Evolutionary conservation across 2,329 filamentous ascomycete species (phyloP).

Genomic region (Alternaria sp.): DNA sequence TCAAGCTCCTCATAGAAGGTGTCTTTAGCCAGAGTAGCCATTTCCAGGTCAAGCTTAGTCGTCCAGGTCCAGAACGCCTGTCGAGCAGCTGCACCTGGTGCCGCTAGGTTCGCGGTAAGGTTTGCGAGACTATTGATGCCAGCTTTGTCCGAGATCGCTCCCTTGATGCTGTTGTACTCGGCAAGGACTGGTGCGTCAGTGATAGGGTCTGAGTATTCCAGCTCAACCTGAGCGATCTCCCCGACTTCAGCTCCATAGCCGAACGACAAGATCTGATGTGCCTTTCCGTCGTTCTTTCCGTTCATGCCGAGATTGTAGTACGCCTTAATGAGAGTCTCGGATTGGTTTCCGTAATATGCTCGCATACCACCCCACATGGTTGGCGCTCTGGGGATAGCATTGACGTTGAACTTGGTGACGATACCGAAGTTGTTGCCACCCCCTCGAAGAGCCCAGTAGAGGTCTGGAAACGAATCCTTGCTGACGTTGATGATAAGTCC

Average conservation of each 20-base stretch:
- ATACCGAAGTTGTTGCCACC: slow-evolving; percentile 47
- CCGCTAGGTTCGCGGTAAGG: slow-evolving; percentile 11
- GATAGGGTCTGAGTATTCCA: slow-evolving; percentile 35
- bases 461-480: slow-evolving; percentile 43
- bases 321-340: slow-evolving; percentile 28
- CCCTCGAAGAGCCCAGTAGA: slow-evolving; percentile 49
- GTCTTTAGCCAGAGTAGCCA: slow-evolving; percentile 26
- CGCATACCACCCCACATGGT: slow-evolving; percentile 39
- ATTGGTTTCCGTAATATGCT: slow-evolving; percentile 10
- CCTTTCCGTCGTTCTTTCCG: slow-evolving; percentile 27
- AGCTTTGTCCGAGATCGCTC: slow-evolving; percentile 21
- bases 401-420: slow-evolving; percentile 37
- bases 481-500: slow-evolving; percentile 25
- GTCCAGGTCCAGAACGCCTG: slow-evolving; percentile 39
- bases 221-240: slow-evolving; percentile 13
- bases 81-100: slow-evolving; percentile 3
- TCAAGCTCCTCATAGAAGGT: slow-evolving; percentile 32
- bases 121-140: slow-evolving; percentile 26
- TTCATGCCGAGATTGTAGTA: slow-evolving; percentile 36
- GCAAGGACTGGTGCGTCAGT: slow-evolving; percentile 31
- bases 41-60: slow-evolving; percentile 30
- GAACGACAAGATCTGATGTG: slow-evolving; percentile 38
- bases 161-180: slow-evolving; percentile 33
- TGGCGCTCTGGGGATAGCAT: slow-evolving; percentile 23
- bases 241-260: slow-evolving; percentile 15